A percentile compares a stretch with the other conserved stretches of the same genome.
These are phyloP conservation scores for Amoebophrya sp. DNA, from an alignment of 169 alveolate genomes.

Conservation along the genomic window DNA sequence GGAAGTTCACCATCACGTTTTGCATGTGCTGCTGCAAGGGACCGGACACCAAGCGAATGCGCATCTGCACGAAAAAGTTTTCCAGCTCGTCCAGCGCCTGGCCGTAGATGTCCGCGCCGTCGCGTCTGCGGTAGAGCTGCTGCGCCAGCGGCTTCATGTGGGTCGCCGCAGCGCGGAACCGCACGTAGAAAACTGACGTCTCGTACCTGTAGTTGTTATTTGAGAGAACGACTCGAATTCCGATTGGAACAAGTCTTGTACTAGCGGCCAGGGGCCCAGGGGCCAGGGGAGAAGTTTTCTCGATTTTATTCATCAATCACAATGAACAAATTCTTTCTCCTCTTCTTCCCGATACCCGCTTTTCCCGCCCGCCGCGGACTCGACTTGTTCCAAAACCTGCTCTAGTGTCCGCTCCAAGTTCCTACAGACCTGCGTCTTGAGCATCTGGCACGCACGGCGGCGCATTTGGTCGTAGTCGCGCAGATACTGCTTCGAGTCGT, in stretches of 20 bases:
- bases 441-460: background rate
- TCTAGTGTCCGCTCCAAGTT: background rate
- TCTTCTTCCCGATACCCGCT: background rate
- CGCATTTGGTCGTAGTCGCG: background rate
- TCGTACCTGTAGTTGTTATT: background rate
- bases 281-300: too few species aligned
- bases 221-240: too few species aligned
- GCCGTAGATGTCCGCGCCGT: background rate
- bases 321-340: too few species aligned
- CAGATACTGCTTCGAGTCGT: background rate
- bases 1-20: background rate
- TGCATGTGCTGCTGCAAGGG: slow-evolving; percentile 19
- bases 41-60: background rate
- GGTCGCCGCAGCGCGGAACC: background rate
- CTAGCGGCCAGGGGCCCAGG: too few species aligned
- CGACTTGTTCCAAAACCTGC: background rate
- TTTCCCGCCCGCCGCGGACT: background rate
- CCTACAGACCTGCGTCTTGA: background rate
- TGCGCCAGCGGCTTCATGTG: background rate
- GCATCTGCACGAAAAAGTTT: background rate
- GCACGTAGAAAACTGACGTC: background rate
- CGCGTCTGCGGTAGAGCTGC: background rate
- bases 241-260: too few species aligned
- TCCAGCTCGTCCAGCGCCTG: background rate
- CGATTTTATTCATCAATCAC: too few species aligned